Evolutionary conservation across 495 filamentous ascomycete genomes (phyloP).

Genomic region (Penicillium antarcticum): DNA sequence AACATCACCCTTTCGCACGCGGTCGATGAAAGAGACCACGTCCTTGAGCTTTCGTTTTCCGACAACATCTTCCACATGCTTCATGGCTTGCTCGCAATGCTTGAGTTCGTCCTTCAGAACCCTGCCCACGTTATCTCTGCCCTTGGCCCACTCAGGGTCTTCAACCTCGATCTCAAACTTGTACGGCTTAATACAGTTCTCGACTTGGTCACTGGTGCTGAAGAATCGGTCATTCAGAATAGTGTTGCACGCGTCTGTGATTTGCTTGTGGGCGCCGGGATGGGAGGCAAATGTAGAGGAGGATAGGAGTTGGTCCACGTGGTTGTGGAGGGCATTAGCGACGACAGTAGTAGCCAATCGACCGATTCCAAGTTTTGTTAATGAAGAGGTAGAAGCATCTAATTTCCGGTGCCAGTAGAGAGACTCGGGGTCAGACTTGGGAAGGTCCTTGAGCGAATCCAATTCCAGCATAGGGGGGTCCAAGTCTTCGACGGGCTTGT

Average conservation of each 20-base stretch:
- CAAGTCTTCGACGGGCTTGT: slow-evolving; percentile 84
- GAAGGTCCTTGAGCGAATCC: slow-evolving; percentile 71
- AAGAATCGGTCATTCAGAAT: slow-evolving; percentile 95
- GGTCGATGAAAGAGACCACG: slow-evolving; percentile 88
- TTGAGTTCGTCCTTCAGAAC: slow-evolving; percentile 80
- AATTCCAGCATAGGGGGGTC: slow-evolving; percentile 57
- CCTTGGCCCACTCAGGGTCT: slow-evolving; percentile 80
- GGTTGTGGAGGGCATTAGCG: slow-evolving; percentile 78
- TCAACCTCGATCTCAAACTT: slow-evolving; percentile 97
- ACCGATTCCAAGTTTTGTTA: slow-evolving; percentile 93
- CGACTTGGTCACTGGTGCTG: slow-evolving; percentile 95
- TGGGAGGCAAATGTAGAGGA: slow-evolving; percentile 83
- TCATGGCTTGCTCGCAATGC: slow-evolving; percentile 76
- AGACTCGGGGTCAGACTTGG: slow-evolving; percentile 78
- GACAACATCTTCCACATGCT: slow-evolving; percentile 67
- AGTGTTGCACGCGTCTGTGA: slow-evolving; percentile 79
- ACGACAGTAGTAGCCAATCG: slow-evolving; percentile 88
- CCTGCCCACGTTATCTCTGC: slow-evolving; percentile 71
- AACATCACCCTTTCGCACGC: slow-evolving; percentile 77
- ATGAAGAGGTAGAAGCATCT: slow-evolving; percentile 81
- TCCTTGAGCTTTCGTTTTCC: slow-evolving; percentile 82
- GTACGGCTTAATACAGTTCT: slow-evolving; percentile 98
- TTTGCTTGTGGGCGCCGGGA: slow-evolving; percentile 86
- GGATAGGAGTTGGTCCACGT: slow-evolving; percentile 74
- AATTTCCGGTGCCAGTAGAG: slow-evolving; percentile 93